phyloP scores from a whole-genome alignment of 2,329 filamentous ascomycete species.

The Juglanconis oblonga region DNA sequence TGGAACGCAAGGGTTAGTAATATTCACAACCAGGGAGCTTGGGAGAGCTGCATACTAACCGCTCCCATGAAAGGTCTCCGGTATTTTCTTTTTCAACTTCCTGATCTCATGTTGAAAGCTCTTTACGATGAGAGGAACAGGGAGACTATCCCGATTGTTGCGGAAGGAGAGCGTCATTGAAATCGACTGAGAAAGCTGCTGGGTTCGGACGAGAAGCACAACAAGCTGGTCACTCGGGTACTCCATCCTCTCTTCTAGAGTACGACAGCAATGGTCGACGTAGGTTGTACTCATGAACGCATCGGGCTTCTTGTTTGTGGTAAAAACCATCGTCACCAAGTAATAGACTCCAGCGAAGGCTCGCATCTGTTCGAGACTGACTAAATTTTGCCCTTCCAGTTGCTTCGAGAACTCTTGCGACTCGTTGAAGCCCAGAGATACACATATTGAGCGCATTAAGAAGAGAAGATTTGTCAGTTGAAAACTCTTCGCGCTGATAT shows the following conservation, averaged over 20 bases:
- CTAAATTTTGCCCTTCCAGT: constrained; percentile 22
- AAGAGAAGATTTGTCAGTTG: constrained; percentile 49
- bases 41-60: constrained; percentile 24
- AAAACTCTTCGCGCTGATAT: constrained; percentile 46
- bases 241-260: constrained; percentile 40
- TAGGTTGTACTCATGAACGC: constrained; percentile 44
- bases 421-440: constrained; percentile 38
- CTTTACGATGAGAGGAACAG: constrained; percentile 39
- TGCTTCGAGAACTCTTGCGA: constrained; percentile 20
- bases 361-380: constrained; percentile 41
- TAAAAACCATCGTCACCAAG: constrained; percentile 41
- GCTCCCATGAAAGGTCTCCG: constrained; percentile 32
- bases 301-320: constrained; percentile 42
- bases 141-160: constrained; percentile 27
- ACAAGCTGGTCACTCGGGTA: constrained; percentile 42
- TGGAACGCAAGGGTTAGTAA: not conserved
- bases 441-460: constrained; percentile 44
- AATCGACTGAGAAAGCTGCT: constrained; percentile 48
- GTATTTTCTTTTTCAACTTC: constrained; percentile 34
- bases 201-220: constrained; percentile 43
- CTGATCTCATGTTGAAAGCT: constrained; percentile 43
- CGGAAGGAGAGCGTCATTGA: constrained; percentile 35
- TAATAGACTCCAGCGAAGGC: constrained; percentile 50
- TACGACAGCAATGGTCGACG: constrained; percentile 40
- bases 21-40: too few species aligned